Percentiles rank a stretch among this genome's conserved stretches.
phyloP scores from a whole-genome alignment of 2,329 filamentous ascomycete species.

The Penicillium sp. region DNA sequence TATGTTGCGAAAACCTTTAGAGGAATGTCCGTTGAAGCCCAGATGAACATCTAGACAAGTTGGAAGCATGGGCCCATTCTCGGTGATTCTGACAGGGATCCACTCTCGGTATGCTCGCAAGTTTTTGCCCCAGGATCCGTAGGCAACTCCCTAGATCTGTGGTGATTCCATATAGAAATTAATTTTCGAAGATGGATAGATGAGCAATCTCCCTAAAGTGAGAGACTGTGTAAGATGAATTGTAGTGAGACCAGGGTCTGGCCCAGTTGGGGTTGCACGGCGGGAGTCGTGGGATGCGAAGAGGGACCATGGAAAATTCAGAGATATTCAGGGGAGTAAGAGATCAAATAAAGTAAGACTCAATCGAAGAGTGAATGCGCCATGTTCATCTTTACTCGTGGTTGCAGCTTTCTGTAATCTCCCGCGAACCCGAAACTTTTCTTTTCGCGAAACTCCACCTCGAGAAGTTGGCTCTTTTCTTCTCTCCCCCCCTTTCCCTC shows the following conservation, averaged over 20 bases:
- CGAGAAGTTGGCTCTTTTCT: slow-evolving; percentile 19
- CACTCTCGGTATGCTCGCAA: slow-evolving; percentile 2
- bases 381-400: background rate
- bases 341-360: background rate
- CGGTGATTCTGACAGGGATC: slow-evolving; percentile 7
- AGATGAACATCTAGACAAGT: background rate
- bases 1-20: background rate
- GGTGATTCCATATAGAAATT: background rate
- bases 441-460: slow-evolving; percentile 25
- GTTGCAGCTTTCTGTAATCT: slow-evolving; percentile 9
- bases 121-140: background rate
- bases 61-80: slow-evolving; percentile 6
- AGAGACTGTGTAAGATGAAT: background rate
- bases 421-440: slow-evolving; percentile 17
- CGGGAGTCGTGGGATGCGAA: background rate
- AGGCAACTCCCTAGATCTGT: background rate
- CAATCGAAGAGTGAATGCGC: background rate
- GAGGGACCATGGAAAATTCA: background rate
- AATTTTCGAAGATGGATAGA: background rate
- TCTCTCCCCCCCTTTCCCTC: slow-evolving; percentile 17
- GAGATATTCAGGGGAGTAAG: background rate
- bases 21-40: background rate
- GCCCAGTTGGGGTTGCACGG: slow-evolving; percentile 7
- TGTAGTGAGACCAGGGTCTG: background rate
- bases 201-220: background rate